Evolutionary conservation across 768 basidiomycete genomes (phyloP).

Genomic region (Agrocybe pediades): DNA sequence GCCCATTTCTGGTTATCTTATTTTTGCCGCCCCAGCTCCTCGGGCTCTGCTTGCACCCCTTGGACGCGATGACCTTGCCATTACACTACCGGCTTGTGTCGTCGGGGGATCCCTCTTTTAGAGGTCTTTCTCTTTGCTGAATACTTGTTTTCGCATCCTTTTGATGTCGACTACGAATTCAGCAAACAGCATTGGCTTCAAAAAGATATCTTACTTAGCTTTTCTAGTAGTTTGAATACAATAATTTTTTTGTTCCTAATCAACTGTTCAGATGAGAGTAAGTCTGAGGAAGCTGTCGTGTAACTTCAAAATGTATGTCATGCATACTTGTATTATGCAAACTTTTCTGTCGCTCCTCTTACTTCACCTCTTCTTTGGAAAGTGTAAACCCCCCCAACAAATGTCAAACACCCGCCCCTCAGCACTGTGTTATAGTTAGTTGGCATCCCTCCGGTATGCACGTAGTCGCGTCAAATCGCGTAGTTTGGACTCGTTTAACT

Average conservation of each 20-base stretch:
- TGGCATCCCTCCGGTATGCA: no score
- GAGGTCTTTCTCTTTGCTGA: conserved; percentile 30
- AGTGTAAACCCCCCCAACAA: no score
- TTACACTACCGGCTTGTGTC: conserved; percentile 61
- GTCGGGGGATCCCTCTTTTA: conserved; percentile 54
- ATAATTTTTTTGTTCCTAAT: neutral
- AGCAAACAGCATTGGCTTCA: conserved; percentile 24
- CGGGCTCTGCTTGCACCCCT: conserved; percentile 64
- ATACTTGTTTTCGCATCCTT: conserved; percentile 21
- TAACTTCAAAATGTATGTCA: no score
- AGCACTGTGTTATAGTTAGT: no score
- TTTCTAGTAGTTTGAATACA: neutral
- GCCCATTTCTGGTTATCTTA: conserved; percentile 56
- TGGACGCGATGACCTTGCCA: conserved; percentile 55
- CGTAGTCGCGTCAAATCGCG: no score
- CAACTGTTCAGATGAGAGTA: neutral
- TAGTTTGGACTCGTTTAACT: no score
- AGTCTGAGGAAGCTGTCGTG: no score
- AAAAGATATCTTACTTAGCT: neutral
- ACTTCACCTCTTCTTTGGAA: no score
- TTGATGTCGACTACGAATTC: conserved; percentile 21
- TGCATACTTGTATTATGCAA: no score
- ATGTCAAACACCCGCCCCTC: no score
- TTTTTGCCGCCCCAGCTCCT: conserved; percentile 54
- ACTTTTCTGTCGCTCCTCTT: no score